Evolutionary conservation across 2,329 filamentous ascomycete genomes (phyloP), one percentile per base, ranked within the genome.

Genomic region (Cryphonectria naterciae): DNA sequence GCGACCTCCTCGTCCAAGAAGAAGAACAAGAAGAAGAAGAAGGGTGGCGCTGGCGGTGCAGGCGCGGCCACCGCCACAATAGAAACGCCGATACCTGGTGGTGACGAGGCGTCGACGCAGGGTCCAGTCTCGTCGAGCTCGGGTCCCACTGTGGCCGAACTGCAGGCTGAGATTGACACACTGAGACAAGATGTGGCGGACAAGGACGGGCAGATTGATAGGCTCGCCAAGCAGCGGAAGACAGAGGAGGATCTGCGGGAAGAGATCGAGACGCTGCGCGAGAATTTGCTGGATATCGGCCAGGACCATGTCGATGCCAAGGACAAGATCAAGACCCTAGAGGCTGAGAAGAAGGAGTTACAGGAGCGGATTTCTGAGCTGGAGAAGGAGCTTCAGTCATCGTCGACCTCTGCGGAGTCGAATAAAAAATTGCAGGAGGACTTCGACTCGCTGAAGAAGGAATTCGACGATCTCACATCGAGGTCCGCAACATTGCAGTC

Each of bases 21-120:
- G 82, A 97, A 93, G 81, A 95, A 93, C 80, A 97, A 94, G 74
- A 93, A 93, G 79, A 97, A 95, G 84, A 97, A 97, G 87, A 95
- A 95, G 84, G 89, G 88, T 25, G 88, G 86, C 43, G 89, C 87
- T 74, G 75, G 77, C 2, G 75, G 77, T 17, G 76, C 76, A 25
- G 76, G 80, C 15, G 73, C 78, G 11, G 78, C 82, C n/a, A 83
- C 85, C 68, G 75, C 81, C 6, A 78, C 81, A 5, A 74, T 78
- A 10, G 79, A 83, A 28, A 84, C 85, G 68, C 75, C 81, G 8
- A 79, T 81, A 8, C 72, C 78, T 4, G 79, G 76, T 4, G 79
- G 76, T 54, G 81, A 83, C 22, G 76, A 39, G 8, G 37, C 79
- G 1, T 78, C 80, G 2, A 82, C 85, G 39, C 76, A 78, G 4